phyloP scores from a whole-genome alignment of 192 early-diverging fungal genomes.

The Coemansia furcata region DNA sequence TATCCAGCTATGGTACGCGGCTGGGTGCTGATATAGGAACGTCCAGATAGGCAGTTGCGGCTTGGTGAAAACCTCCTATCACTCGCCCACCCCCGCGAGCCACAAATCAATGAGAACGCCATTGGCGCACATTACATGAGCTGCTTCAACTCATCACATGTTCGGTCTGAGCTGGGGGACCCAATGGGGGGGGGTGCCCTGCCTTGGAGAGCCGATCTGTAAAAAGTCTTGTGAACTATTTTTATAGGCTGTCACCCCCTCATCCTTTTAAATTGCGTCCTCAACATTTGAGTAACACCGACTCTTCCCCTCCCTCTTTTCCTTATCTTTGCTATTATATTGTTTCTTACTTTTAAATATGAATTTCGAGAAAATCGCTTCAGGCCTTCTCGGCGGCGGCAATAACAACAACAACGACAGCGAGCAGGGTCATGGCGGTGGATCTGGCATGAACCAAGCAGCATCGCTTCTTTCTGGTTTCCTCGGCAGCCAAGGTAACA shows the following conservation, averaged over 20 bases:
- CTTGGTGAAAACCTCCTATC: too few relatives aligned
- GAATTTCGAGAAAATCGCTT: conserved; percentile 41
- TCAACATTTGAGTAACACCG: background rate
- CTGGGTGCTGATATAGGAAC: too few relatives aligned
- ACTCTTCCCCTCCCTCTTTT: background rate
- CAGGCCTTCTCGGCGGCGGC: conserved; percentile 8
- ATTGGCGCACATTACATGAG: too few relatives aligned
- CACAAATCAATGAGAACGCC: too few relatives aligned
- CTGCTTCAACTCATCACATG: too few relatives aligned
- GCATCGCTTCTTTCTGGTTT: conserved; percentile 24
- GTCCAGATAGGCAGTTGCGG: too few relatives aligned
- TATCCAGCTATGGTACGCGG: too few relatives aligned
- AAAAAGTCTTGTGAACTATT: background rate
- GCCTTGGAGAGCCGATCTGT: too few relatives aligned
- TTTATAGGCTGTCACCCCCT: background rate
- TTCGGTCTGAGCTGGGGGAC: too few relatives aligned
- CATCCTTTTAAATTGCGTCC: background rate
- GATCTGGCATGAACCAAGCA: conserved; percentile 25
- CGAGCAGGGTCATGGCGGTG: background rate
- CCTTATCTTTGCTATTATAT: background rate
- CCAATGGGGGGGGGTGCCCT: too few relatives aligned
- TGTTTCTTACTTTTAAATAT: conserved; percentile 6
- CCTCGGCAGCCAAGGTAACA: conserved; percentile 31
- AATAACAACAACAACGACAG: conserved; percentile 3
- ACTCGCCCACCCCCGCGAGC: too few relatives aligned